phyloP scores from a whole-genome alignment of 2,329 filamentous ascomycete species.

The Aspergillus luchuensis region DNA sequence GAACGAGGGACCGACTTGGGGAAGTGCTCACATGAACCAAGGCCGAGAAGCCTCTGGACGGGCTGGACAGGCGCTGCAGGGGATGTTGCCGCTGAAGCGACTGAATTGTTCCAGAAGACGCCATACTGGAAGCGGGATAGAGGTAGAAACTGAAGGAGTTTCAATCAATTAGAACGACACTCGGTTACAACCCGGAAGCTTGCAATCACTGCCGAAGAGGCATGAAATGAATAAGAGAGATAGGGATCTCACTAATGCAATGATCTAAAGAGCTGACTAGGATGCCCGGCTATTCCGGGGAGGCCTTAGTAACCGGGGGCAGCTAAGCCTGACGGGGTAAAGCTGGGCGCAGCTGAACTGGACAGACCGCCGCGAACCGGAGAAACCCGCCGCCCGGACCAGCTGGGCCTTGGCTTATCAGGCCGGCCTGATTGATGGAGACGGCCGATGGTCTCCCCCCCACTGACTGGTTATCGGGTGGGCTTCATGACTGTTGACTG shows the following conservation, averaged over 20 bases:
- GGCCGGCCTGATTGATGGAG: conserved; percentile 20
- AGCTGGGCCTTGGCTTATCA: conserved; percentile 16
- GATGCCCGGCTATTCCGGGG: not conserved
- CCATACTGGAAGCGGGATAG: conserved; percentile 3
- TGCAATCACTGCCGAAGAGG: not conserved
- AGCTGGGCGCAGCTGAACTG: no score
- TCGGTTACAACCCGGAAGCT: not conserved
- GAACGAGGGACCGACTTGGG: conserved; percentile 3
- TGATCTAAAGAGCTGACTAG: not conserved
- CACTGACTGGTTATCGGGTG: conserved; percentile 13
- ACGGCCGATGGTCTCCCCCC: conserved; percentile 20
- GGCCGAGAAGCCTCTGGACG: conserved; percentile 46
- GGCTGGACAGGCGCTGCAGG: conserved; percentile 47
- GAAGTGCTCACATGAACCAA: conserved; percentile 43
- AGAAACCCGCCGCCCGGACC: conserved; percentile 1
- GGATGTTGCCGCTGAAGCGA: conserved; percentile 41
- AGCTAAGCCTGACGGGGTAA: not conserved
- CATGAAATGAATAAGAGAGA: conserved; percentile 1
- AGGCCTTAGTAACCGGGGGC: not conserved
- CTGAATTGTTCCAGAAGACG: conserved; percentile 14
- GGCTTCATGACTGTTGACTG: conserved; percentile 7
- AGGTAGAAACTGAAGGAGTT: not conserved
- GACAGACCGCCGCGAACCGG: conserved; percentile 9
- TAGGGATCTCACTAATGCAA: conserved; percentile 2
- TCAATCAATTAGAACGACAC: not conserved